Evolutionary conservation across 768 basidiomycete genomes (phyloP), one percentile per base, ranked within the genome.

Genomic region (Psilocybe tampanensis): DNA sequence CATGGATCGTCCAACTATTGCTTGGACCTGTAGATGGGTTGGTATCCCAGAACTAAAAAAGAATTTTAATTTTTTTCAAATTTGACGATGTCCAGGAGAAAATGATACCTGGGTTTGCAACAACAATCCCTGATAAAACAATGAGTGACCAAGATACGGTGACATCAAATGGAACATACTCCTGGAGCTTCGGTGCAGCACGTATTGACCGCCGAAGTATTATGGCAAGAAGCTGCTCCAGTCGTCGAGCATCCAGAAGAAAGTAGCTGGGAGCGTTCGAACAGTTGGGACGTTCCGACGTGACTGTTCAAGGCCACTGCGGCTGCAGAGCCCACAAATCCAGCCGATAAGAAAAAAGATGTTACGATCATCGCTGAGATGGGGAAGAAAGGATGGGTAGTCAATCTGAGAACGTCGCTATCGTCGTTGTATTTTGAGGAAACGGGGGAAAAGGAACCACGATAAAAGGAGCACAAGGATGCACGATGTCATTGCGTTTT

Each of bases 1-100:
- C 87, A 52, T 89, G 89, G 56, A 90, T 85, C 1, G 88, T 91
- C 88, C 89, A 91, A 63, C 84, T 86, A 63, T 87, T 62, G 9
- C 66, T 68, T 5, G 89, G 89, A 11, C 89, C 88, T 18, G 82
- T 84, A 2, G 80, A 68, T 0, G 86, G 83, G 45, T 83, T 63
- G 2, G 84, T 86, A 59, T 90, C 88, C 88, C 89, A 91, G 71
- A 90, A 88, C 84, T 88, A 68, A 24, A 5, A 21, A 11, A 18
- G 12, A 3, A 29, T 8, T 26, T 15, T 9, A 22, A 24, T 43
- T 22, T 29, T 26, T 19, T 15, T 44, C n/a, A n/a, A n/a, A 41
- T 17, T 23, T 29, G 15, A 3, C 6, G 18, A 21, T 5, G 12
- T 33, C 15, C 26, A 18, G 41, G 9, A 21, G 36, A n/a, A 1